Base-by-base conservation (phyloP, 2,329 filamentous ascomycete genomes). In the Didymella exigua region DNA sequence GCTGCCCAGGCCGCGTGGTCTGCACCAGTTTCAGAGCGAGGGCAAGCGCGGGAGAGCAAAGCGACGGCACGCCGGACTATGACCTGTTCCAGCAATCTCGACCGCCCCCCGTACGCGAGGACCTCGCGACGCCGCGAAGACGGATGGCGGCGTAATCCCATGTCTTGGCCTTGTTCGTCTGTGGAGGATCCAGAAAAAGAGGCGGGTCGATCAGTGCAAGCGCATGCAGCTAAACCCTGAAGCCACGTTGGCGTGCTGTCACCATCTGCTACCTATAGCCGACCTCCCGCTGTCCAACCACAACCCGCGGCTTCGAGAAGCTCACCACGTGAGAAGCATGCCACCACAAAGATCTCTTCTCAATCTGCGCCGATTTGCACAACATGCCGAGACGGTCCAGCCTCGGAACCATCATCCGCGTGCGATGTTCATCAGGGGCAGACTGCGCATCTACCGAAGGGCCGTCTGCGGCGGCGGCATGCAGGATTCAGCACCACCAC, bases 121-220 rank as follows among this genome's bases (percentile, higher is more conserved):
- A 56, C 59, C 50, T 59, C 59, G 59, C 53, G 66, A 67, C 66
- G 64, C 69, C 69, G 66, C 61, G 64, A 69, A 65, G 61, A 63
- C 63, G 49, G 70, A 70, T 72, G 62, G 68, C 70, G 69, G 67
- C 68, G 70, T 57, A 42, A 50, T 55, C 46, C 46, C 46, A 55
- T 29, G 52, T 49, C 72, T 73, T 73, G 72, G 70, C 68, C 59
- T 62, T 55, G 63, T 68, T 69, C 61, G 67, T 64, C 62, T 71
- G 70, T 70, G 68, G 71, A 72, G 65, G 70, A 73, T 74, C 70
- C 68, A 69, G 52, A 56, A 54, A 60, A 60, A 67, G 63, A 71
- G 65, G 69, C 71, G 71, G 71, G 72, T 73, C 72, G 72, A 75
- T 75, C 72, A 73, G 63, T 62, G 67, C 71, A 71, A 73, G 69